Evolutionary conservation across 1,139 yeast genomes (phyloP), one percentile per base, ranked within the genome.

Genomic region (Debaryomyces nepalensis): DNA sequence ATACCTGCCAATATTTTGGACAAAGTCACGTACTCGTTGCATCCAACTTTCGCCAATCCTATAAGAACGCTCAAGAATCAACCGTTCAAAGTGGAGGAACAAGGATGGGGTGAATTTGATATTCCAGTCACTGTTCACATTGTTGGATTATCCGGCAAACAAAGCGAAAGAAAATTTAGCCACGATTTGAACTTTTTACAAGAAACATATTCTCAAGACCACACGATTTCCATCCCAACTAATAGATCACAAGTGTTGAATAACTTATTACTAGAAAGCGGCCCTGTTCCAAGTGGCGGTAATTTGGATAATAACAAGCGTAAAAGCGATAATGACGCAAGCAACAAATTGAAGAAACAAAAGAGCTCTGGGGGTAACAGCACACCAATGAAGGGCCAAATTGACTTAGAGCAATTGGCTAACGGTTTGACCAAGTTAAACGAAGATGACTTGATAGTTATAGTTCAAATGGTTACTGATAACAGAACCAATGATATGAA

Each of bases 101-200:
- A 89, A 70, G 99, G 99, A 37, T 93, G 99, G 99, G 99, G 99
- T 59, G 99, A 93, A 54, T 91, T 91, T 58, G 97, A 91, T 60
- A 78, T 93, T 59, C 89, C 88, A 37, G 84, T 93, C 50, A 77
- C 87, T 14, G 73, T 90, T 44, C 87, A 85, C 52, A 73, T 87
- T 45, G 77, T 87, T 24, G 79, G 79, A 6, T 61, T 73, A 42
- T 60, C 64, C 20, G 98, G 95, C 46, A 87, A 86, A 58, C 87
- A 85, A 41, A 98, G 97, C 37, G 97, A 90, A 61, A 77, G 87
- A 51, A 87, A 87, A 58, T 66, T 93, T 48, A 81, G 80, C 57
- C 98, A 93, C 63, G 98, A 93, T 66, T 81, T 93, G 60, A 90
- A 90, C 64, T 93, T 93, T 63, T 72, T 80, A 50, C 80, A 84